Evolutionary conservation across 2,329 filamentous ascomycete species (phyloP).

Genomic region (Dryadomyces quercivorus): DNA sequence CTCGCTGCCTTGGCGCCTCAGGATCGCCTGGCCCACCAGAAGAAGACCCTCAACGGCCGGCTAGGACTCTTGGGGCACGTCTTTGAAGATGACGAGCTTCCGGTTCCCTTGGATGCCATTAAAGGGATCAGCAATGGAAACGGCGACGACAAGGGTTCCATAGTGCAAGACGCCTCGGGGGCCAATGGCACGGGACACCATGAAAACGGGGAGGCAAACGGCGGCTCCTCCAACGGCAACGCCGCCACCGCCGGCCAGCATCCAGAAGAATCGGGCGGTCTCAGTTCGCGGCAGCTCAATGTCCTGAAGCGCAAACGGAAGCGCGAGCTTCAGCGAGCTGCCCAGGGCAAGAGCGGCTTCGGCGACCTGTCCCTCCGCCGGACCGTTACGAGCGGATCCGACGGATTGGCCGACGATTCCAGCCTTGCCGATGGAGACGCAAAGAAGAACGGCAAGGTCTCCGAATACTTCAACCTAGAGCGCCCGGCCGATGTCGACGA

Average conservation of each 20-base stretch:
- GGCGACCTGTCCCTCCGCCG: constrained; percentile 70
- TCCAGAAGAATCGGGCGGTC: constrained; percentile 42
- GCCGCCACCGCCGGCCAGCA: constrained; percentile 16
- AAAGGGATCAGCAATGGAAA: constrained; percentile 21
- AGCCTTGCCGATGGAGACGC: constrained; percentile 37
- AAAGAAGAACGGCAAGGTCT: constrained; percentile 50
- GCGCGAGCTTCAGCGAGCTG: constrained; percentile 74
- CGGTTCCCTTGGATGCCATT: constrained; percentile 47
- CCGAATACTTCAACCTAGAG: constrained; percentile 87
- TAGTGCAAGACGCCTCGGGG: constrained; percentile 27
- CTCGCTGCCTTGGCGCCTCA: constrained; percentile 72
- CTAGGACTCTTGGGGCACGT: constrained; percentile 77
- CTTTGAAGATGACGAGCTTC: constrained; percentile 71
- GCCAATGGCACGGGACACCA: constrained; percentile 10
- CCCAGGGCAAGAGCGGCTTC: constrained; percentile 73
- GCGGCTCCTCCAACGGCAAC: background rate
- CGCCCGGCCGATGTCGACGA: constrained; percentile 69
- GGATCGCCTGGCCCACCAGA: constrained; percentile 71
- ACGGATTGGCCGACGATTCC: constrained; percentile 49
- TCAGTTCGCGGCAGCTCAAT: constrained; percentile 91
- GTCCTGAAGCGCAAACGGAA: constrained; percentile 91
- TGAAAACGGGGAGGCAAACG: constrained; percentile 1
- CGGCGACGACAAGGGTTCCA: constrained; percentile 16
- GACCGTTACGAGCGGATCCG: constrained; percentile 46
- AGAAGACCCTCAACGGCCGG: constrained; percentile 72